Evolutionary conservation across 805 yeast genomes (phyloP), one percentile per base, ranked within the genome.

Genomic region (Sugiyamaella chiloensis): DNA sequence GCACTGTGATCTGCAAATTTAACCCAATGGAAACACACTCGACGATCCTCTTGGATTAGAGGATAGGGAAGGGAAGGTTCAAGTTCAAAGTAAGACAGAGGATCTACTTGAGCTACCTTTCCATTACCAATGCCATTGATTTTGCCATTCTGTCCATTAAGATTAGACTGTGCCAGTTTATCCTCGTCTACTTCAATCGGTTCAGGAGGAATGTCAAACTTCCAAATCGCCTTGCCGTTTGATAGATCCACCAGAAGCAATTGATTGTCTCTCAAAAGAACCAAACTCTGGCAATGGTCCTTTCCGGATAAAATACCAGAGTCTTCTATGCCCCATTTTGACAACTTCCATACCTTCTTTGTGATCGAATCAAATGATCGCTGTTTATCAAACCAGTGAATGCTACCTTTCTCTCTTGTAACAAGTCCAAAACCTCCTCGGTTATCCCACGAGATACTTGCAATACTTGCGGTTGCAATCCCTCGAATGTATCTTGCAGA

Each of bases 401-500:
- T 62, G 0, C 85, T 74, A 0, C 88, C 88, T 11, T 76, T 69
- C 3, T 70, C 62, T 46, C 69, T 67, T 21, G 83, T 81, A 14
- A 80, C 68, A 35, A 81, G 65, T 0, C 81, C 78, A 51, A 81
- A 56, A 9, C 69, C 68, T 3, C 75, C 73, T 42, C 69, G 69
- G 5, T 66, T 63, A 30, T 70, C 71, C 88, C 89, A 83, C 21
- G 73, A 59, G 3, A 82, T 63, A 16, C 75, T 71, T 27, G 68
- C 66, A 19, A 82, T 72, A 1, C 69, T 60, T 0, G 85, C 78
- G 5, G 80, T 72, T 0, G 86, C 81, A 55, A 78, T 80, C 1
- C 90, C 89, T 20, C 88, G 68, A 9, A 63, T 64, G 53, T 79
- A 81, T 52, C 78, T 76, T 14, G 84, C 87, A 42, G 80, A 59